These are phyloP conservation scores for Scleromitrula shiraiana DNA, from an alignment of 2,329 filamentous ascomycete genomes.

Conservation along the genomic window DNA sequence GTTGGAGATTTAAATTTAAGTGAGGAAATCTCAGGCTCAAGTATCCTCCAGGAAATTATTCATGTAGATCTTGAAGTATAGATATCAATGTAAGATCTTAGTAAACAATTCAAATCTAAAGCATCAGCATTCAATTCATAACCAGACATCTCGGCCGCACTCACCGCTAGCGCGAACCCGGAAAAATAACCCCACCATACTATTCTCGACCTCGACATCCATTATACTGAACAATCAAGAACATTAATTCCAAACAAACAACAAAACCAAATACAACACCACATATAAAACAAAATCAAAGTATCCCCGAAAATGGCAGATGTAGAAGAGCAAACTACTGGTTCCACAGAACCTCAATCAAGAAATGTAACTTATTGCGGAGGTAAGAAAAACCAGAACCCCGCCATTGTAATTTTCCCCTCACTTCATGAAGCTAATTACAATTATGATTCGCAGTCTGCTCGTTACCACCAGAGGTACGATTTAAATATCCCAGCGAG, in stretches of 20 bases:
- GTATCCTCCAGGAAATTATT: no score
- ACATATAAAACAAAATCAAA: not conserved
- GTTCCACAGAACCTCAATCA: constrained; percentile 26
- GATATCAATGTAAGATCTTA: no score
- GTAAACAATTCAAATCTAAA: no score
- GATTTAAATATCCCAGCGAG: not conserved
- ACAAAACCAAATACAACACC: not conserved
- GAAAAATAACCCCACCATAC: constrained; percentile 8
- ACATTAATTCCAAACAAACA: not conserved
- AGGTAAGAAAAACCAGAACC: constrained; percentile 21
- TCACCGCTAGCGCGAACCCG: not conserved
- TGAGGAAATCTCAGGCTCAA: no score
- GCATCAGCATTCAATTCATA: no score
- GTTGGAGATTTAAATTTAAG: no score
- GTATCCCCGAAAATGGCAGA: constrained; percentile 23
- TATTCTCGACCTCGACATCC: not conserved
- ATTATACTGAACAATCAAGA: not conserved
- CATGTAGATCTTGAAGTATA: no score
- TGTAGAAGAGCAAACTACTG: constrained; percentile 15
- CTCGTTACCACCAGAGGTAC: constrained; percentile 57
- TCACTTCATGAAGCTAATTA: constrained; percentile 9
- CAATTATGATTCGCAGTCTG: constrained; percentile 50
- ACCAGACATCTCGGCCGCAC: no score
- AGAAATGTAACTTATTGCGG: constrained; percentile 29
- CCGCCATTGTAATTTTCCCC: constrained; percentile 11